phyloP scores from a whole-genome alignment of 768 basidiomycete genomes.

The Hygrophoropsis aurantiaca region DNA sequence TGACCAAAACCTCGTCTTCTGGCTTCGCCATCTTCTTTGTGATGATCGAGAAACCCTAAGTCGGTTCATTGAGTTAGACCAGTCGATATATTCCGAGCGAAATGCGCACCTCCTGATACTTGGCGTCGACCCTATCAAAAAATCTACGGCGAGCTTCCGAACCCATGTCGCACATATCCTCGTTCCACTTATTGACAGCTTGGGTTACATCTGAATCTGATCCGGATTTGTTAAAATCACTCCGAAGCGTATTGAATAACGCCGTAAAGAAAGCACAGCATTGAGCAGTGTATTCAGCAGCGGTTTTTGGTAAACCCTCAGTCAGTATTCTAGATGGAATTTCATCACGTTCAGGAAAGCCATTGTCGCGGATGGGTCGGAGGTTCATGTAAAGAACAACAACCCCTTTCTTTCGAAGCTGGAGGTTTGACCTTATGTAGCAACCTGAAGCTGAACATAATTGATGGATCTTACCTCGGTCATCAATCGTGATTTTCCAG shows the following conservation, averaged over 20 bases:
- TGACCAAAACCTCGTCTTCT: too few species aligned
- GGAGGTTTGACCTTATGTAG: neutral
- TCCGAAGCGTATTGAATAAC: constrained; percentile 6
- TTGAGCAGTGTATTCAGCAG: neutral
- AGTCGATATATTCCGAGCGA: too few species aligned
- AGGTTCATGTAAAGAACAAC: constrained; percentile 18
- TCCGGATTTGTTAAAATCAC: neutral
- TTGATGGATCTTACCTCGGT: constrained; percentile 11
- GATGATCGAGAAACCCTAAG: too few species aligned
- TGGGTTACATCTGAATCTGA: neutral
- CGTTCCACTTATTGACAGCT: neutral
- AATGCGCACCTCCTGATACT: neutral
- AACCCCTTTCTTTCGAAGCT: constrained; percentile 13
- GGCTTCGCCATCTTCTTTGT: too few species aligned
- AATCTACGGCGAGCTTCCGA: neutral
- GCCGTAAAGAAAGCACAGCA: constrained; percentile 15
- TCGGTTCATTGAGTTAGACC: too few species aligned
- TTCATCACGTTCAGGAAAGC: constrained; percentile 15
- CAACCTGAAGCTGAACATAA: neutral
- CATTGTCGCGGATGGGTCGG: neutral
- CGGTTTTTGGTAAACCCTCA: neutral
- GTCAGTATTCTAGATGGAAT: constrained; percentile 14
- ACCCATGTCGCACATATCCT: neutral
- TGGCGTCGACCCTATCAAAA: neutral
- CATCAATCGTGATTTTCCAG: constrained; percentile 18